Evolutionary conservation across 768 basidiomycete species (phyloP), one percentile per base, ranked within the genome.

Genomic region (Coprinopsis marcescibilis): DNA sequence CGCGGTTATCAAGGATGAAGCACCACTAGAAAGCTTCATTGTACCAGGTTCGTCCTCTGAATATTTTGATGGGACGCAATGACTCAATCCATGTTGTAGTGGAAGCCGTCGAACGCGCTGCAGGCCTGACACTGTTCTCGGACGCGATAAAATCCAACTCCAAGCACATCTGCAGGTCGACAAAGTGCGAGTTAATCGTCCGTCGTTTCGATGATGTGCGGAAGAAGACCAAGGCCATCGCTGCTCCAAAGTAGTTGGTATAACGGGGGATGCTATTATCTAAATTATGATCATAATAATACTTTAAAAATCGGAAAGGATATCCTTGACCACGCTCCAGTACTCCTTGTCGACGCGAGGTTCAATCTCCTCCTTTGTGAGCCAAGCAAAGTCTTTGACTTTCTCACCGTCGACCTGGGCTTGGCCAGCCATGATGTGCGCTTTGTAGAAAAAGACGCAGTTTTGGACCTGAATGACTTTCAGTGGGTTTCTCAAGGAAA

Each of bases 161-260:
- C 8, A 90, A 83, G 57, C 84, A 93, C 56, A 86, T 99, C 30
- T 99, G 95, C 77, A 76, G 83, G 60, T 79, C 83, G 5, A 83
- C 89, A 12, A 85, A 87, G 65, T 99, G 96, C 60, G 80, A 94
- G 50, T 78, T 98, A 41, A 71, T 90, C 38, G 80, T 98, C 5
- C 77, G 92, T 32, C 75, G 82, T 52, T 99, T 98, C 56, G 94
- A 99, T 63, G 93, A 98, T 55, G 82, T 82, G 10, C 83, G 82
- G 57, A 93, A 89, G 62, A 77, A 77, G 42, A 58, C 64, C 34
- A 78, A 77, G 49, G 66, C 77, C 11, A 73, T 80, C 47, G 70
- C 78, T 21, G 73, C 76, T 44, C 72, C 75, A 34, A 71, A 71
- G 51, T 68, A 68, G 57, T 60, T 45, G 35, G 40, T 13, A 29